Evolutionary conservation across 176 grass and related monocot species (phyloP).

Genomic region (Eragrostis curvula): DNA sequence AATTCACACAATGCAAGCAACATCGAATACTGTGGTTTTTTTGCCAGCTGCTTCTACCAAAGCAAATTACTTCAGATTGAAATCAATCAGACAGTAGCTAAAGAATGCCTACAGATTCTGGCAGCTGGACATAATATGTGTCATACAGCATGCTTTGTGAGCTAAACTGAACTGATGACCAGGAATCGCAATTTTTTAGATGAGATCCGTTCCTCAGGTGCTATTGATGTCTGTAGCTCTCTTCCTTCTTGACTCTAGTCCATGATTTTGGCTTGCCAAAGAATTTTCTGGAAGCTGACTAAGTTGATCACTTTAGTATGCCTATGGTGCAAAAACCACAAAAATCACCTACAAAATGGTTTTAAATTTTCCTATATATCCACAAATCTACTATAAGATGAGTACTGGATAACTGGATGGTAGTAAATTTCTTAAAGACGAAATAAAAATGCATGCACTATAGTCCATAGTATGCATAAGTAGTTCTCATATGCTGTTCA

Average conservation of each 20-base stretch:
- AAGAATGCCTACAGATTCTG: conserved; percentile 8
- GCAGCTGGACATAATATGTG: background rate
- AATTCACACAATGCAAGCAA: background rate
- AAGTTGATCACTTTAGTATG: background rate
- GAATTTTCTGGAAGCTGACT: conserved; percentile 2
- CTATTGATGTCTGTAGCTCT: background rate
- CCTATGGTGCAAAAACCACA: background rate
- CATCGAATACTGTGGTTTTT: background rate
- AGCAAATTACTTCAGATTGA: conserved; percentile 4
- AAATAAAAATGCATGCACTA: background rate
- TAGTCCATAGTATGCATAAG: background rate
- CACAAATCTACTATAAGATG: background rate
- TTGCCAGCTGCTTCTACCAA: background rate
- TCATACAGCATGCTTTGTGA: background rate
- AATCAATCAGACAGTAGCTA: conserved; percentile 4
- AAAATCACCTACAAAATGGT: background rate
- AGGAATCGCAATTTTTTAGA: background rate
- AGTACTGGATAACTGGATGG: background rate
- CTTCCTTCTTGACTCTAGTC: background rate
- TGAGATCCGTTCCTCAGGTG: background rate
- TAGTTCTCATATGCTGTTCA: conserved; percentile 10
- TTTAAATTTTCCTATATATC: background rate
- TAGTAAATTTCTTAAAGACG: background rate
- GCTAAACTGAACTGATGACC: conserved; percentile 1
- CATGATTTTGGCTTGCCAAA: background rate